Evolutionary conservation across 225 moss, liverwort and hornwort species (phyloP), one percentile per base, ranked within the genome.

Genomic region (Pleurozium schreberi): DNA sequence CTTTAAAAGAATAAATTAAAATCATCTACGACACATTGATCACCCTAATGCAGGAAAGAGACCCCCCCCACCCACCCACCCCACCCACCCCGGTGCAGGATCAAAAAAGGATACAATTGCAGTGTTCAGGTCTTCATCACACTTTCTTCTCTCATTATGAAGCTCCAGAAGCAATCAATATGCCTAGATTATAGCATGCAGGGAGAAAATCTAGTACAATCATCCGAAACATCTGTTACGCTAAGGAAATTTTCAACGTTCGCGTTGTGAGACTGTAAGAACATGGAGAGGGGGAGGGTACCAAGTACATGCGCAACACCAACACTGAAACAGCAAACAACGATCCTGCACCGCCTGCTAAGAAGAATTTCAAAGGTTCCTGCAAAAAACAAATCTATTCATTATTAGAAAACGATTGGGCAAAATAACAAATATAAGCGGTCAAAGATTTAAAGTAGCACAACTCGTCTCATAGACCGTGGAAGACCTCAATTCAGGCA

Each of bases 261-360:
- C 68, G 53, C 40, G 23, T 18, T 63, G 20, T 38, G 43, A 59
- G 75, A 75, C 83, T 16, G 34, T 65, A 75, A 91, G 75, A 57
- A 84, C 27, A 67, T 75, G 83, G 60, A 89, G 89, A 93, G 82
- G 80, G 76, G 89, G 82, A 88, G 81, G 86, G 43, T 95, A 95
- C 95, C 95, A 95, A 92, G 93, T 95, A 95, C 94, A 95, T 95
- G 85, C 95, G 95, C 89, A 95, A 90, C 89, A 95, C 94, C 91
- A 95, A 86, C 87, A 95, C 93, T 84, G 95, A 90, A 80, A 95
- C 95, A 42, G 93, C 93, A 91, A 95, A 95, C 47, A 95, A 86
- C 25, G 95, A 92, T 77, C 95, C 95, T 85, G 94, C 94, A 89
- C 95, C 94, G 28, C 94, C 94, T 90, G 95, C 95, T 80, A 95